Evolutionary conservation across 2,329 filamentous ascomycete species (phyloP).

Genomic region (Colletotrichum spaethianum): DNA sequence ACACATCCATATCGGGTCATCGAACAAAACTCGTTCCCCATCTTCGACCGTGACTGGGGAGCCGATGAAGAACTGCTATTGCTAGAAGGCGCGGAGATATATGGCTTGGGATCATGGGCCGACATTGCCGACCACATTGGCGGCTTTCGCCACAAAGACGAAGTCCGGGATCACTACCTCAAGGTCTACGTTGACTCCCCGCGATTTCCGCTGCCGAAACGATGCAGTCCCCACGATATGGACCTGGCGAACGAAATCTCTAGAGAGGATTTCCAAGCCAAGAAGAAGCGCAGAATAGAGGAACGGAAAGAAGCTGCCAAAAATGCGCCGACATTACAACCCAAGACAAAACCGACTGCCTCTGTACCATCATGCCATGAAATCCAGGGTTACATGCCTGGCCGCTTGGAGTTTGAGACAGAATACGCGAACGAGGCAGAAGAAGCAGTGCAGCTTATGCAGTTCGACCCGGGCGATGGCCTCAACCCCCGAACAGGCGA

Average conservation of each 20-base stretch:
- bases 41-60: constrained; percentile 95
- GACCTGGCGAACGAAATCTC: constrained; percentile 84
- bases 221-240: constrained; percentile 86
- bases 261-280: constrained; percentile 91
- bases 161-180: constrained; percentile 95
- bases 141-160: constrained; percentile 93
- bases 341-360: constrained; percentile 95
- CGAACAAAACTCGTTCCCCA: constrained; percentile 98
- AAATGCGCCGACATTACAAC: constrained; percentile 84
- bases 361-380: constrained; percentile 97
- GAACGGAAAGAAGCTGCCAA: constrained; percentile 90
- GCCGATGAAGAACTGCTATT: constrained; percentile 96
- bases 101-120: constrained; percentile 96
- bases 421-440: constrained; percentile 98
- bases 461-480: constrained; percentile 96
- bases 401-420: constrained; percentile 95
- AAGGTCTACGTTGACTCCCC: constrained; percentile 87
- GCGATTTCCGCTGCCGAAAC: constrained; percentile 87
- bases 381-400: constrained; percentile 98
- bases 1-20: constrained; percentile 94
- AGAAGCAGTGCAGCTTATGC: constrained; percentile 98
- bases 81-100: constrained; percentile 94
- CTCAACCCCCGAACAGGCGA: constrained; percentile 87
- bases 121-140: constrained; percentile 99
- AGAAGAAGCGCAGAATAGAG: constrained; percentile 95